These are phyloP conservation scores for Diutina mesorugosa DNA, from an alignment of 1,139 yeast genomes.

Conservation along the genomic window DNA sequence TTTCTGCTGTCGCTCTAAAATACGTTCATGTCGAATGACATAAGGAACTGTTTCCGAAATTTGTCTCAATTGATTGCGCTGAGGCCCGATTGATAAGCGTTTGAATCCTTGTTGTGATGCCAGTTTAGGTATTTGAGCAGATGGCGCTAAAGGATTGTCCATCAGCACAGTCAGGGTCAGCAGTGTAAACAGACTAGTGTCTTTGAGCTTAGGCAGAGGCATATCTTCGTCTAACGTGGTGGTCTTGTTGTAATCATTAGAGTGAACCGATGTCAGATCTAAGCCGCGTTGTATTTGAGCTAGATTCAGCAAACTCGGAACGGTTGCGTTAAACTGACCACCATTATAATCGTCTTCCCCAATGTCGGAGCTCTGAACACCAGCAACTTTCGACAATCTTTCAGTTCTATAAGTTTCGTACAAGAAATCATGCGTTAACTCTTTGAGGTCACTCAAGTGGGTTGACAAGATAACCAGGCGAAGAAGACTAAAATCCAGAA, in stretches of 20 bases:
- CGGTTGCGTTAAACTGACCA: conserved; percentile 26
- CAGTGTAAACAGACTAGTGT: conserved; percentile 18
- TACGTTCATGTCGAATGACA: conserved; percentile 62
- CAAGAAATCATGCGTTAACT: conserved; percentile 80
- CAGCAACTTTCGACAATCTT: conserved; percentile 47
- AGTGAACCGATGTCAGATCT: conserved; percentile 11
- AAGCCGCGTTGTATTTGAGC: conserved; percentile 30
- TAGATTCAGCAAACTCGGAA: conserved; percentile 53
- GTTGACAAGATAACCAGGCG: conserved; percentile 78
- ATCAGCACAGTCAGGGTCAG: conserved; percentile 8
- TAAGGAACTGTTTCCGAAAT: conserved; percentile 76
- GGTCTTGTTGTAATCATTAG: conserved; percentile 9
- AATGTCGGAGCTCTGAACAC: conserved; percentile 12
- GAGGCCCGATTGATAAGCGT: conserved; percentile 45
- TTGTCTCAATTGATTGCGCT: conserved; percentile 58
- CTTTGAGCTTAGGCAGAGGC: conserved; percentile 20
- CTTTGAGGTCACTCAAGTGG: conserved; percentile 90
- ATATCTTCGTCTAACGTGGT: conserved; percentile 17
- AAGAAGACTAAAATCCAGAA: conserved; percentile 74
- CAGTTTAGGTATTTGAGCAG: not conserved
- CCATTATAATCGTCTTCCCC: conserved; percentile 13
- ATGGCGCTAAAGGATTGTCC: not conserved
- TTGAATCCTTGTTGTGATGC: conserved; percentile 20
- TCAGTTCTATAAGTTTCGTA: conserved; percentile 92
- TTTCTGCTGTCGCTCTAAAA: conserved; percentile 63